Evolutionary conservation across 768 basidiomycete species (phyloP).

Genomic region (Rhizopogon rudus): DNA sequence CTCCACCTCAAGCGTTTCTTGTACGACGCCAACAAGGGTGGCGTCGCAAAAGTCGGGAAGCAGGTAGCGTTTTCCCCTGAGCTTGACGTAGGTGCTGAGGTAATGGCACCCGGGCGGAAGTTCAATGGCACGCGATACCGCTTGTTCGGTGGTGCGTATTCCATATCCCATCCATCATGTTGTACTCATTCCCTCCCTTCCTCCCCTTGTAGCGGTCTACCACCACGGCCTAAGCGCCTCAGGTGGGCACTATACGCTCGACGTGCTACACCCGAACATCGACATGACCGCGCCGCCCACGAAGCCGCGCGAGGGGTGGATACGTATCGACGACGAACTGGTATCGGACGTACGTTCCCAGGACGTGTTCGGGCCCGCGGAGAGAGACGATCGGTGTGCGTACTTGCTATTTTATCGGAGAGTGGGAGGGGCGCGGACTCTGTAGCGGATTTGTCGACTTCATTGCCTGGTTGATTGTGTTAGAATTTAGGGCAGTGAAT

Average conservation of each 20-base stretch:
- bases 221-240: conserved; percentile 90
- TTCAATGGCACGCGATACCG: conserved; percentile 59
- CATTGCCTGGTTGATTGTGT: neutral
- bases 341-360: conserved; percentile 66
- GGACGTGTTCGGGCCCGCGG: conserved; percentile 61
- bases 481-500: neutral
- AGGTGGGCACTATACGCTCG: conserved; percentile 94
- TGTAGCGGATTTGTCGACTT: neutral
- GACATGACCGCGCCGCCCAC: conserved; percentile 31
- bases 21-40: conserved; percentile 71
- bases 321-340: conserved; percentile 91
- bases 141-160: conserved; percentile 71
- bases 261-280: conserved; percentile 74
- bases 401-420: conserved; percentile 86
- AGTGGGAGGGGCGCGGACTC: conserved; percentile 27
- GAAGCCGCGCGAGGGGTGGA: conserved; percentile 65
- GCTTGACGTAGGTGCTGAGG: conserved; percentile 67
- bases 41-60: conserved; percentile 85
- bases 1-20: conserved; percentile 90
- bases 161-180: neutral
- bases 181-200: neutral
- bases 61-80: conserved; percentile 73
- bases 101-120: conserved; percentile 51
- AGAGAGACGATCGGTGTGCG: conserved; percentile 64
- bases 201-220: conserved; percentile 59